Evolutionary conservation across 768 basidiomycete genomes (phyloP).

Genomic region (Chalciporus pseudorubinellus): DNA sequence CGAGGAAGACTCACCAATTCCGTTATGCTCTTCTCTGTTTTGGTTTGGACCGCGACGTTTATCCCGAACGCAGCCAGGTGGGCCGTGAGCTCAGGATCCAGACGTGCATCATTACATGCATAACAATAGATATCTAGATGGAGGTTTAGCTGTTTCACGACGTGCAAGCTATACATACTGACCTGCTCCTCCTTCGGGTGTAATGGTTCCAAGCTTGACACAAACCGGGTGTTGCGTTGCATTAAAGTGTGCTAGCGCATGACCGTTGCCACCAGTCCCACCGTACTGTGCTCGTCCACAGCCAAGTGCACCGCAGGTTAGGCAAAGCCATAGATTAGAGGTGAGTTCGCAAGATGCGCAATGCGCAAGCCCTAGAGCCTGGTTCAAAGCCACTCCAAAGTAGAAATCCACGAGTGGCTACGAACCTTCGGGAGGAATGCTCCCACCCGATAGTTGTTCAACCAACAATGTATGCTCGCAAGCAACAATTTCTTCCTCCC

Average conservation of each 20-base stretch:
- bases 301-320: constrained; percentile 85
- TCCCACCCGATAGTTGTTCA: constrained; percentile 38
- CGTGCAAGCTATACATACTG: constrained; percentile 17
- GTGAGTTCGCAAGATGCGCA: constrained; percentile 83
- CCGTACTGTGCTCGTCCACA: constrained; percentile 88
- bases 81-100: constrained; percentile 68
- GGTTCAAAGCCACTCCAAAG: background rate
- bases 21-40: constrained; percentile 96
- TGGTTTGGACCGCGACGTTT: constrained; percentile 73
- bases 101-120: constrained; percentile 75
- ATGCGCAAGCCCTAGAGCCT: constrained; percentile 63
- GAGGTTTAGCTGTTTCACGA: background rate
- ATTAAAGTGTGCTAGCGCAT: constrained; percentile 78
- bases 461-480: constrained; percentile 79
- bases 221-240: constrained; percentile 73
- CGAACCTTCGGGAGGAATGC: constrained; percentile 28
- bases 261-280: constrained; percentile 82
- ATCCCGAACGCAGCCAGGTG: constrained; percentile 88
- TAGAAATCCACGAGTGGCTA: background rate
- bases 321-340: constrained; percentile 93
- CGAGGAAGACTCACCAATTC: constrained; percentile 63
- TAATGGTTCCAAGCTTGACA: constrained; percentile 95
- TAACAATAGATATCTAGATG: constrained; percentile 89
- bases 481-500: constrained; percentile 90
- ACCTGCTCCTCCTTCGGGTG: constrained; percentile 92